Evolutionary conservation across 805 yeast species (phyloP), one percentile per base, ranked within the genome.

Genomic region (Yarrowia divulgata): DNA sequence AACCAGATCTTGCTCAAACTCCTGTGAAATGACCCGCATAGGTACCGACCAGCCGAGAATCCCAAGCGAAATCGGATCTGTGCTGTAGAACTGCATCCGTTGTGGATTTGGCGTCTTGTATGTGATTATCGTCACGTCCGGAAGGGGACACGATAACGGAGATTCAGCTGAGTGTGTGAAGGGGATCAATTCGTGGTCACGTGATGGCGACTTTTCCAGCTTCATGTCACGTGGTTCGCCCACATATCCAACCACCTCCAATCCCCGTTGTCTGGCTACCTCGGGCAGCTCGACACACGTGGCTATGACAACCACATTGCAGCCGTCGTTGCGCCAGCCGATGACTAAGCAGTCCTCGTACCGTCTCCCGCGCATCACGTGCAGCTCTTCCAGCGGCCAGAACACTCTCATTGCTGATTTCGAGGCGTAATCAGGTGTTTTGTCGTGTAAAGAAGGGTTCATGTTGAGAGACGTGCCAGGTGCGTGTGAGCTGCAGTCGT

Each of bases 41-140:
- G 68, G 68, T 10, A 63, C 68, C n/a, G 68, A 63, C 68, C 68
- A 63, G 57, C 68, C 82, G 1, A 80, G 78, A 14, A 84, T 75
- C 16, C 88, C 89, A 10, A 93, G 82, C 3, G 86, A 79, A 3
- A 92, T 90, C 0, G 97, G 96, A n/a, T 83, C 80, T 3, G 88
- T 76, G 0, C 97, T 88, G 72, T 86, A 89, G 76, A 90, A 91
- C 72, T 93, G 97, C 82, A 93, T 82, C 70, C 85, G 84, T 37
- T 82, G 82, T 19, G 89, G 85, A 54, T 85, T 83, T 0, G 98
- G 98, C 1, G 95, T 89, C 34, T 85, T 84, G 75, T 86, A 93
- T n/a, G 84, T 73, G 4, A 89, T 78, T 2, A 87, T 74, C n/a
- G 75, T 73, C 54, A 32, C 54, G 54, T 49, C 54, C 6, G 54